A percentile compares a stretch with the other conserved stretches of the same genome.
phyloP scores from a whole-genome alignment of 1,284 basidiomycete species.

The Papiliotrema laurentii region DNA sequence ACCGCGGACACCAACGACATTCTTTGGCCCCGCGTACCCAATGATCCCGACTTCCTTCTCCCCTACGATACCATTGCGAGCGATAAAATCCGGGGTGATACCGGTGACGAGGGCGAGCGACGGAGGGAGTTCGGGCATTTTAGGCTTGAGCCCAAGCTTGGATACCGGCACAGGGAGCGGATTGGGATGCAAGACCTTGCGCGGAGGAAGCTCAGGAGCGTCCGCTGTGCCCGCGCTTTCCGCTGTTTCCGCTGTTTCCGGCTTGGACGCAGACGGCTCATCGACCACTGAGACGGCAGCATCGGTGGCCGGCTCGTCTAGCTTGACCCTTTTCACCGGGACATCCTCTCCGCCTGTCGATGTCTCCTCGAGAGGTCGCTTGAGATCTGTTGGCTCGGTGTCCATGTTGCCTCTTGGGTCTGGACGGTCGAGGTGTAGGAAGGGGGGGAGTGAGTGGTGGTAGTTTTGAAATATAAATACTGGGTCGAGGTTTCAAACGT shows the following conservation, averaged over 20 bases:
- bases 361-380: constrained; percentile 1
- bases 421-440: neutral
- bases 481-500: neutral
- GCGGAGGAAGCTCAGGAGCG: too few relatives aligned
- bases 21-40: constrained; percentile 69
- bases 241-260: neutral
- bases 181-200: constrained; percentile 1
- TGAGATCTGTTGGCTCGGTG: neutral
- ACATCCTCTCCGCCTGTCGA: neutral
- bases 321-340: neutral
- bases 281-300: neutral
- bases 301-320: neutral
- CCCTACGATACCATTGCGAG: constrained; percentile 50
- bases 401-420: too few relatives aligned
- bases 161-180: constrained; percentile 28
- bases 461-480: neutral
- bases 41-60: constrained; percentile 88
- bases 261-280: neutral
- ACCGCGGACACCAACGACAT: constrained; percentile 67
- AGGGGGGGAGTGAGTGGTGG: neutral
- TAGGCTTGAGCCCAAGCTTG: constrained; percentile 32
- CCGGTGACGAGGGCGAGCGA: constrained; percentile 36
- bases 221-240: too few relatives aligned
- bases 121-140: constrained; percentile 29
- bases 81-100: constrained; percentile 23